A percentile compares a stretch with the other conserved stretches of the same genome.
phyloP scores from a whole-genome alignment of 495 filamentous ascomycete species.

The Aspergillus hancockii region DNA sequence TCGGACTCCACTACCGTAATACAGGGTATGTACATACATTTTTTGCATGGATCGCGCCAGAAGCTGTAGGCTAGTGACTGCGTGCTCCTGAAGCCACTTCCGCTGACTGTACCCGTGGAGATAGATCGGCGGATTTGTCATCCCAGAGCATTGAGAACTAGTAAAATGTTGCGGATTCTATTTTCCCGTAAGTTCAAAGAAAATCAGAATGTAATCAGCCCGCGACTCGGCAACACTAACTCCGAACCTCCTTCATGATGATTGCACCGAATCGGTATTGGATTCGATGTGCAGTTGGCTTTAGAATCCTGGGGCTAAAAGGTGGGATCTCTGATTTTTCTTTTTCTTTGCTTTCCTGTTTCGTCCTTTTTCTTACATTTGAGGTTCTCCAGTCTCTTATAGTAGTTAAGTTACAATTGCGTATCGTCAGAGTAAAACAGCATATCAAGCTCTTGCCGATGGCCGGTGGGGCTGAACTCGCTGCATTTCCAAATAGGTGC shows the following conservation, averaged over 20 bases:
- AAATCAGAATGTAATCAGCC: constrained; percentile 12
- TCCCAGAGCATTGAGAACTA: constrained; percentile 14
- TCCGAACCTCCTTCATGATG: constrained; percentile 17
- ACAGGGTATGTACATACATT: background rate
- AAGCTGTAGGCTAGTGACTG: constrained; percentile 17
- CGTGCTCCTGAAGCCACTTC: constrained; percentile 19
- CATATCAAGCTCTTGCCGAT: constrained; percentile 22
- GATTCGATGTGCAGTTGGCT: background rate
- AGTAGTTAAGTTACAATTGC: background rate
- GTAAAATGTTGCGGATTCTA: constrained; percentile 41
- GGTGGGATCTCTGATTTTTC: background rate
- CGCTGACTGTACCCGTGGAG: constrained; percentile 43
- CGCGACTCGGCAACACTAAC: constrained; percentile 23
- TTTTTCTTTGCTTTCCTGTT: background rate
- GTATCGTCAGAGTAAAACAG: constrained; percentile 6
- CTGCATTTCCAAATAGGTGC: constrained; percentile 38
- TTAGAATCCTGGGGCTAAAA: background rate
- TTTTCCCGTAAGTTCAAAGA: constrained; percentile 36
- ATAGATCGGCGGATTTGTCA: constrained; percentile 48
- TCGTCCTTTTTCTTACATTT: background rate
- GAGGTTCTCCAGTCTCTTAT: background rate
- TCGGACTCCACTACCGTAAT: constrained; percentile 10
- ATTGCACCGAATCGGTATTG: constrained; percentile 5
- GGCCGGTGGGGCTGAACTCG: constrained; percentile 30
- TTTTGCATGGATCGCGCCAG: constrained; percentile 19